phyloP scores from a whole-genome alignment of 495 filamentous ascomycete species.

The Talaromyces liani region DNA sequence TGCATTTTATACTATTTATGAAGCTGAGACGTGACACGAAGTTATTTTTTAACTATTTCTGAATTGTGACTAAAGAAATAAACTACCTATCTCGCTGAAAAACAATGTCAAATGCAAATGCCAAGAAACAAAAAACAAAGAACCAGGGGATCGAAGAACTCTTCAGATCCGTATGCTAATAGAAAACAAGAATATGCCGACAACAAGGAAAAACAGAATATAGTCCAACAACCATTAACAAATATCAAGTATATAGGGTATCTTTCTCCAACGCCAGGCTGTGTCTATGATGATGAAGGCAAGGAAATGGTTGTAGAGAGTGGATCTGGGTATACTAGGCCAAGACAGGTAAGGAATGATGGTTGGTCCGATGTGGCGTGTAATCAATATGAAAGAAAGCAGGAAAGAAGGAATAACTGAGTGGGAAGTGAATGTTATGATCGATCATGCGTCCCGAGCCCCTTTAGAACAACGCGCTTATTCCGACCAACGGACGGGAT shows the following conservation, averaged over 20 bases:
- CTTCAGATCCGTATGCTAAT: neutral
- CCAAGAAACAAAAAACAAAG: neutral
- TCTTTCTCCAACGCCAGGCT: neutral
- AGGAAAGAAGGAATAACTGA: neutral
- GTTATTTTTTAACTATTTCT: neutral
- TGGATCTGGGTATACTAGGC: neutral
- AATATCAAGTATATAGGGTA: slow-evolving; percentile 3
- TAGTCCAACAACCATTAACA: neutral
- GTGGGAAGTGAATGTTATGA: neutral
- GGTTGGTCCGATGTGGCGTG: neutral
- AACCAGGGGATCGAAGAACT: neutral
- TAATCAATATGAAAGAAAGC: neutral
- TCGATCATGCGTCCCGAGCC: slow-evolving; percentile 19
- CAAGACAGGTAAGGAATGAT: neutral
- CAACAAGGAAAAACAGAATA: neutral
- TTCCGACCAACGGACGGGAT: slow-evolving; percentile 30
- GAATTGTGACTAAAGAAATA: neutral
- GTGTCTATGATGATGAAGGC: neutral
- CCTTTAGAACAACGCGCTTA: slow-evolving; percentile 29
- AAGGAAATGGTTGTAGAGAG: neutral
- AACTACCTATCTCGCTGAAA: neutral
- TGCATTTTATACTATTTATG: neutral
- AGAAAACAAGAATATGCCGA: neutral
- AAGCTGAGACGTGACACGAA: neutral
- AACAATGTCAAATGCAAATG: neutral